Percentiles rank a stretch among this genome's conserved stretches.
Conservation (phyloP, 78 protist species). For the Planoprotostelium fungivorum region DNA sequence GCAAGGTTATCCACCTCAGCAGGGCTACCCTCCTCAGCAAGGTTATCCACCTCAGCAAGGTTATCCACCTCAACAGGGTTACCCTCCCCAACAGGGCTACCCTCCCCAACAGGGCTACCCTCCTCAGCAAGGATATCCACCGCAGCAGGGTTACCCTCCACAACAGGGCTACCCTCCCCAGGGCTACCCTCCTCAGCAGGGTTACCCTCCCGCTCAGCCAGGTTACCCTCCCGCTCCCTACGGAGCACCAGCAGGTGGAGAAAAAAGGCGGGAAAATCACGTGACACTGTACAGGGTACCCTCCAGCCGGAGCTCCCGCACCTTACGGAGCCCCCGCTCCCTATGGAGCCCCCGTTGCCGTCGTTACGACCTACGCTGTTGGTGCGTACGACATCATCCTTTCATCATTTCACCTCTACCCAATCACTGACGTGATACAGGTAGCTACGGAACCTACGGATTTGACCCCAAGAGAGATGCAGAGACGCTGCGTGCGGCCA, state of each 20-base stretch:
- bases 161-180: background rate
- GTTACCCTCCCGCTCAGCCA: background rate
- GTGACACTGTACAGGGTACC: background rate
- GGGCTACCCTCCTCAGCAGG: background rate
- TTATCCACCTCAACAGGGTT: background rate
- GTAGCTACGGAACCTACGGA: background rate
- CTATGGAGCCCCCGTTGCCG: background rate
- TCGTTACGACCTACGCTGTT: background rate
- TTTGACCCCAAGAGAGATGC: slow-evolving; percentile 4
- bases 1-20: background rate
- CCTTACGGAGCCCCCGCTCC: background rate
- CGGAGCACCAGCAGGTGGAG: background rate
- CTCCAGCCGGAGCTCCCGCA: background rate
- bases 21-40: background rate
- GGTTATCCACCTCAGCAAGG: background rate
- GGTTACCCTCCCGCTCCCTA: background rate
- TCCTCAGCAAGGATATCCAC: background rate
- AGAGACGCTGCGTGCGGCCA: background rate
- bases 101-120: background rate
- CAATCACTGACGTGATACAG: background rate
- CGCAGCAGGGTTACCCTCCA: background rate
- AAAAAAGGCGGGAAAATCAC: background rate
- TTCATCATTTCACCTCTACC: background rate
- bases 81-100: background rate
- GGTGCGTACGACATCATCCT: background rate